A percentile compares a stretch with the other conserved stretches of the same genome.
Evolutionary conservation across 139 green algal genomes (phyloP).

Genomic region (Zygnema circumcarinatum): DNA sequence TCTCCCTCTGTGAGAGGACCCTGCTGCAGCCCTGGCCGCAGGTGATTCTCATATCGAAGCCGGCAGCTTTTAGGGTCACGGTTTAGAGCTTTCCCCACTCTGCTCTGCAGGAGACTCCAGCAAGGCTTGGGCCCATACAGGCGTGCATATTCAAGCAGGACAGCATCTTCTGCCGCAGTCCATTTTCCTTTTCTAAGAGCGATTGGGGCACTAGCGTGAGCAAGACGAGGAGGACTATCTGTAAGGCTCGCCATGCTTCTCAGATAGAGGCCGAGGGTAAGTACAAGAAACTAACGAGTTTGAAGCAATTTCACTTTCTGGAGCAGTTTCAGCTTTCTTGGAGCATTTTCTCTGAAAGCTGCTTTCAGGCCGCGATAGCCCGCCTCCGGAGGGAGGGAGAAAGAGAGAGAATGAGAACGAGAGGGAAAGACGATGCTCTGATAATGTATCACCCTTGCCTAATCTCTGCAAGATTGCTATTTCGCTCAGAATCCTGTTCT

Average conservation of each 20-base stretch:
- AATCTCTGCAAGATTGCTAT: too few relatives aligned
- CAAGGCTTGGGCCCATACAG: neutral
- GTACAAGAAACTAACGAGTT: neutral
- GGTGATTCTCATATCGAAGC: neutral
- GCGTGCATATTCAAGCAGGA: neutral
- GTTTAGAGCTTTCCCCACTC: neutral
- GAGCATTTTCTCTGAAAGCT: neutral
- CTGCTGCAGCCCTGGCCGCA: neutral
- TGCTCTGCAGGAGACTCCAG: neutral
- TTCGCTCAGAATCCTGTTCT: neutral
- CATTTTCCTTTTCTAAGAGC: neutral
- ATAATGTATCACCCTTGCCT: too few relatives aligned
- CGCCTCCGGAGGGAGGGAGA: neutral
- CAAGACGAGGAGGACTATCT: too few relatives aligned
- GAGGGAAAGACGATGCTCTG: constrained; percentile 3
- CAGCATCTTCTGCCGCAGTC: neutral
- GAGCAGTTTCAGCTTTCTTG: neutral
- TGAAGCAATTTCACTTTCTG: neutral
- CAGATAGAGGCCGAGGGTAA: neutral
- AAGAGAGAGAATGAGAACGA: constrained; percentile 24
- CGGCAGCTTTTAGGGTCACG: neutral
- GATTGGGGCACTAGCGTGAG: too few relatives aligned
- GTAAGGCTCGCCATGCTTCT: too few relatives aligned
- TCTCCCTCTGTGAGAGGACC: neutral
- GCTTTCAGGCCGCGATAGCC: neutral